Evolutionary conservation across 768 basidiomycete genomes (phyloP).

Genomic region (Auriscalpium microsporum): DNA sequence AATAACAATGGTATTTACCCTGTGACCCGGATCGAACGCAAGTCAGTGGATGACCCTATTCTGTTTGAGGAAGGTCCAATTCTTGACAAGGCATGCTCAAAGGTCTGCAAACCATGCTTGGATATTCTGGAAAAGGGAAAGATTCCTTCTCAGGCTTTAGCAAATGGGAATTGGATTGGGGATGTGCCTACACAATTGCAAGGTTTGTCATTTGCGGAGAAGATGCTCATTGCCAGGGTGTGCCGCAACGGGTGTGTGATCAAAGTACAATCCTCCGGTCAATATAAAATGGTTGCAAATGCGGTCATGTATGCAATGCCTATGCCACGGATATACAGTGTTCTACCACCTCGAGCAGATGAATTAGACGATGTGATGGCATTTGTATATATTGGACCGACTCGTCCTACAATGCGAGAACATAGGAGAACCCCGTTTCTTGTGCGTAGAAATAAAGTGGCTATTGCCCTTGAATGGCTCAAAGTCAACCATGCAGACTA

Average conservation of each 20-base stretch:
- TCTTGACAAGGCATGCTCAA: not conserved
- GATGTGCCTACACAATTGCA: too few species aligned
- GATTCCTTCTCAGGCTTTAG: not conserved
- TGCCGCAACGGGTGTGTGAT: conserved; percentile 14
- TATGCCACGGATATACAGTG: conserved; percentile 23
- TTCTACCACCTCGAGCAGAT: conserved; percentile 22
- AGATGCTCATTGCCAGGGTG: conserved; percentile 4
- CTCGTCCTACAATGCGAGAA: conserved; percentile 16
- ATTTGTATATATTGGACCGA: conserved; percentile 26
- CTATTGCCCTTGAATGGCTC: not conserved
- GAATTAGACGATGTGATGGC: conserved; percentile 28
- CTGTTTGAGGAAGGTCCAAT: not conserved
- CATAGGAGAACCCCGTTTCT: conserved; percentile 18
- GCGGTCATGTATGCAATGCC: conserved; percentile 25
- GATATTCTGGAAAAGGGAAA: not conserved
- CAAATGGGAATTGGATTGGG: too few species aligned
- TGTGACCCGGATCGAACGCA: not conserved
- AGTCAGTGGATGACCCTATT: not conserved
- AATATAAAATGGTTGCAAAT: conserved; percentile 28
- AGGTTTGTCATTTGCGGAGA: too few species aligned
- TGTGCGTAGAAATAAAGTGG: conserved; percentile 2
- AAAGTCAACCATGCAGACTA: too few species aligned
- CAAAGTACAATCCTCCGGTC: conserved; percentile 2
- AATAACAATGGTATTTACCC: not conserved
- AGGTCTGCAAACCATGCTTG: not conserved